Conservation (phyloP, 306 rosid genomes). For the Prunus davidiana region DNA sequence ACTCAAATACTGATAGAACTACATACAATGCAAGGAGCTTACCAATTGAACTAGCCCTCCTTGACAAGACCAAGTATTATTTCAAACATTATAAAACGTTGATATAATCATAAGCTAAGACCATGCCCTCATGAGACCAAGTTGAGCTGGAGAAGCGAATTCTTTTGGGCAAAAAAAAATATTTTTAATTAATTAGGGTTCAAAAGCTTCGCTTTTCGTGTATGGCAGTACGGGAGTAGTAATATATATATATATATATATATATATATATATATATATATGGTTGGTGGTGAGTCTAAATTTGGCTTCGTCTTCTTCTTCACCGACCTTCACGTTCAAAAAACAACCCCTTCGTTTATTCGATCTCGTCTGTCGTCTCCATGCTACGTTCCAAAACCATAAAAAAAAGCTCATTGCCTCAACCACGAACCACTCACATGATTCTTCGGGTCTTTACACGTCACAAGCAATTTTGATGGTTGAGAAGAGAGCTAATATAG, state of each 20-base stretch:
- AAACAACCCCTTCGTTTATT: neutral
- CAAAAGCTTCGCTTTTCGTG: neutral
- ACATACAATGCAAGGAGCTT: too few species aligned
- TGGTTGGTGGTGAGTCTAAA: conserved; percentile 20
- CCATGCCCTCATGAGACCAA: too few species aligned
- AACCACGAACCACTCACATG: conserved; percentile 8
- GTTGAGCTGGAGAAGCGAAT: neutral
- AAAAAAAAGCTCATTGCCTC: neutral
- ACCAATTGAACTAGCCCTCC: too few species aligned
- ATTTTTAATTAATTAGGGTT: neutral
- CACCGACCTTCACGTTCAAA: neutral
- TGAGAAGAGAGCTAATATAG: neutral
- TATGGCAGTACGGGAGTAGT: neutral
- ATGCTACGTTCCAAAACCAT: neutral
- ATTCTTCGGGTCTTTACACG: neutral
- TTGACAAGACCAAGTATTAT: too few species aligned
- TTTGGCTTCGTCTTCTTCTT: conserved; percentile 9
- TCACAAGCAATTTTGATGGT: conserved; percentile 13
- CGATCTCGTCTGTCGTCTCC: neutral
- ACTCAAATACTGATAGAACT: accelerated
- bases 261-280: neutral
- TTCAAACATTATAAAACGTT: too few species aligned
- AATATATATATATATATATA: too few species aligned
- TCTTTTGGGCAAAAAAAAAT: neutral
- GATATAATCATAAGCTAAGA: too few species aligned